These are phyloP conservation scores for Chloris gayana DNA, from an alignment of 176 grass and related monocot genomes.

Conservation along the genomic window DNA sequence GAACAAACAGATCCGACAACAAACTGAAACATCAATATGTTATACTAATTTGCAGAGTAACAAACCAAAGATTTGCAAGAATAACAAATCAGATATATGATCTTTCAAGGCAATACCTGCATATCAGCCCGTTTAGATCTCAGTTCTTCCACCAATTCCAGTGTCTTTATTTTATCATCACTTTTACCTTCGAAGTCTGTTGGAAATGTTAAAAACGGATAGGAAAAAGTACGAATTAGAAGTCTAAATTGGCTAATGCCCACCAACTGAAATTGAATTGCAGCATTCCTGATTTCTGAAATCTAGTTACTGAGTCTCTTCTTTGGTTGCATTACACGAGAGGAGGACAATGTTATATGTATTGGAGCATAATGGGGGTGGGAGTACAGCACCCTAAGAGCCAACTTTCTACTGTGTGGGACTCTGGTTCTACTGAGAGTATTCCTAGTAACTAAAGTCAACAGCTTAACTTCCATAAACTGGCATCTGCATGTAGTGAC, in stretches of 20 bases:
- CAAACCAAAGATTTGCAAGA: neutral
- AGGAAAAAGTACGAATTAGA: neutral
- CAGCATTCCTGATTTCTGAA: neutral
- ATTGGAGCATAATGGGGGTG: neutral
- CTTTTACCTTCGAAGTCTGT: conserved; percentile 89
- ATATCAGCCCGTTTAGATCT: conserved; percentile 91
- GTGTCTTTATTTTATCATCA: conserved; percentile 76
- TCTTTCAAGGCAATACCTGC: conserved; percentile 58
- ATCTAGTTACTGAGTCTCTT: neutral
- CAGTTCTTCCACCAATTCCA: conserved; percentile 79
- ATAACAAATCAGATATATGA: neutral
- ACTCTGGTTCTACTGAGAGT: neutral
- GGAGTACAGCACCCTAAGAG: neutral
- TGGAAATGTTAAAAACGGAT: conserved; percentile 16
- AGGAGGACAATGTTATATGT: neutral
- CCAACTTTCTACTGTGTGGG: neutral
- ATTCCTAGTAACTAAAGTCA: neutral
- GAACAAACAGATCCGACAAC: neutral
- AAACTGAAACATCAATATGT: conserved; percentile 15
- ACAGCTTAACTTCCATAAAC: neutral
- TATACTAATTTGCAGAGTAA: conserved; percentile 5
- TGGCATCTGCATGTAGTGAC: neutral
- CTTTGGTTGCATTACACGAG: neutral
- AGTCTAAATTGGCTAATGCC: neutral
- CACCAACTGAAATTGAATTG: neutral